Conservation (phyloP, 1,284 basidiomycete genomes). For the Cryptococcus neoformans region DNA sequence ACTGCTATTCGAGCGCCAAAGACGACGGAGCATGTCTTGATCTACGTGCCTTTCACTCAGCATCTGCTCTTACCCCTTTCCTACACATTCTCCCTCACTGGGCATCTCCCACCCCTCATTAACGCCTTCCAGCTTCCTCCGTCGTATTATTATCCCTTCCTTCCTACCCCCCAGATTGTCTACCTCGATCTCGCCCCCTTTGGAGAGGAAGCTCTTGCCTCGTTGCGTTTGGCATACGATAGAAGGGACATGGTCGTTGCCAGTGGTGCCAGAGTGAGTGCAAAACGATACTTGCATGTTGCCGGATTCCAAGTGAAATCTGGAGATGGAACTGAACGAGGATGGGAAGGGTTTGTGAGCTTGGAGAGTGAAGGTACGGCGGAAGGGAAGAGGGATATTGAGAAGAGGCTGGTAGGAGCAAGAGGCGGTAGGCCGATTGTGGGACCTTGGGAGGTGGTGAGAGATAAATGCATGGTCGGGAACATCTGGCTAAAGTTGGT, state of each 20-base stretch:
- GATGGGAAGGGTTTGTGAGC: conserved; percentile 46
- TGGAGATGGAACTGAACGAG: conserved; percentile 12
- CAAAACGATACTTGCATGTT: conserved; percentile 50
- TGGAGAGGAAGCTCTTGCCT: conserved; percentile 29
- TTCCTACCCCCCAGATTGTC: conserved; percentile 45
- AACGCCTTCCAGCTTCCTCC: conserved; percentile 48
- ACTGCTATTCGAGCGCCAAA: conserved; percentile 39
- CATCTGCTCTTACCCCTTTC: conserved; percentile 46
- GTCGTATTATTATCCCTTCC: conserved; percentile 48
- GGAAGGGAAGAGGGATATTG: conserved; percentile 41
- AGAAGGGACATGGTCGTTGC: conserved; percentile 45
- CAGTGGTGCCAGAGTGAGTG: conserved; percentile 43
- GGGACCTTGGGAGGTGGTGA: conserved; percentile 46
- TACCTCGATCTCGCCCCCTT: conserved; percentile 47
- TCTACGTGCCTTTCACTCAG: conserved; percentile 40
- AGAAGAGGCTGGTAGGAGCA: conserved; percentile 31
- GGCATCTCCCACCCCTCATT: conserved; percentile 45
- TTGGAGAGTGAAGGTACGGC: conserved; percentile 49
- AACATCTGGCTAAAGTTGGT: conserved; percentile 44
- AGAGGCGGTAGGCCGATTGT: conserved; percentile 17
- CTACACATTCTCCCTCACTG: conserved; percentile 33
- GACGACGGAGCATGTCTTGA: conserved; percentile 39
- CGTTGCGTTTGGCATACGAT: conserved; percentile 46
- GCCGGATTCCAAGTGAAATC: conserved; percentile 42
- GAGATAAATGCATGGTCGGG: conserved; percentile 47